phyloP scores from a whole-genome alignment of 2,329 filamentous ascomycete species.

The Botrytis tulipae region DNA sequence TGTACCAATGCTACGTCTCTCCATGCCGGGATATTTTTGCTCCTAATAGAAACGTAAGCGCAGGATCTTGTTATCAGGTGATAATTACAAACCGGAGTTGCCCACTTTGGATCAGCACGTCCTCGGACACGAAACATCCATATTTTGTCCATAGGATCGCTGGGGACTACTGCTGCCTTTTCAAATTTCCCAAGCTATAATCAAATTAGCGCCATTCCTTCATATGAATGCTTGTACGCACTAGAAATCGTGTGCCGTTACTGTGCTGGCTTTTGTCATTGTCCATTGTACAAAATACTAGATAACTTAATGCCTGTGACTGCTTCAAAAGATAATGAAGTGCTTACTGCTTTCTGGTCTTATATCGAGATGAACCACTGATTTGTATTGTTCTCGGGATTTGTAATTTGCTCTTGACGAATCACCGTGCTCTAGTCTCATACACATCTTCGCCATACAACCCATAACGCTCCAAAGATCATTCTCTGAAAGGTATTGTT shows the following conservation, averaged over 20 bases:
- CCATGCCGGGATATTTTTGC: background rate
- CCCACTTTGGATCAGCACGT: conserved; percentile 1
- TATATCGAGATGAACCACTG: conserved; percentile 9
- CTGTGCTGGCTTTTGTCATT: background rate
- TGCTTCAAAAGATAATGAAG: background rate
- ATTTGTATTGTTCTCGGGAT: background rate
- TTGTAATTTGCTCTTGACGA: accelerated
- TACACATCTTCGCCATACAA: background rate
- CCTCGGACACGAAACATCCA: background rate
- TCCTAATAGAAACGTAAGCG: background rate
- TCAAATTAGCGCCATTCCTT: background rate
- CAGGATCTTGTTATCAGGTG: background rate
- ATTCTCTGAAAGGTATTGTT: background rate
- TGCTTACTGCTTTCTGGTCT: conserved; percentile 5
- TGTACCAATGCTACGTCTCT: background rate
- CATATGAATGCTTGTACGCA: background rate
- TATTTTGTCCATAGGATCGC: background rate
- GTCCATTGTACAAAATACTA: background rate
- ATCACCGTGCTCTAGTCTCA: background rate
- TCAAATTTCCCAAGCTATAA: background rate
- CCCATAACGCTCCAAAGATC: background rate
- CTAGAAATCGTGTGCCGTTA: background rate
- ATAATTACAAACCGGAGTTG: background rate
- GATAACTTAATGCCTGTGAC: background rate
- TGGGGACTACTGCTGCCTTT: background rate